Conservation (phyloP, 108 stramenopile species). For the Poteriospumella lacustris region DNA sequence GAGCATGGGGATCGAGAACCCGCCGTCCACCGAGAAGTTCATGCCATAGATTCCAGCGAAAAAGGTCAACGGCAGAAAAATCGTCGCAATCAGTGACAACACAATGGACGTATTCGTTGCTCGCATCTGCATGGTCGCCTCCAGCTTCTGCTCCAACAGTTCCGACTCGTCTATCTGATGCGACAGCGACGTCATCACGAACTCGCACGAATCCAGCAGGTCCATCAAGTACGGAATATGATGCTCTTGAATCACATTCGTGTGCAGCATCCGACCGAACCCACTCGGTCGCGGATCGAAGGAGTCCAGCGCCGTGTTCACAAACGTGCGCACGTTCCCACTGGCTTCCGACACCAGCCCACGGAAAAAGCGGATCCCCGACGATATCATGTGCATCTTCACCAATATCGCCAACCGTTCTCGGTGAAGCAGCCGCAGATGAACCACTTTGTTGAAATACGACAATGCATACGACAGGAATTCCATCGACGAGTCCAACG, state of each 20-base stretch:
- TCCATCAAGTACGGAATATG: not conserved
- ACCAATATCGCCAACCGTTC: not conserved
- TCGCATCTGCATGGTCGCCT: not conserved
- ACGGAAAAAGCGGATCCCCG: not conserved
- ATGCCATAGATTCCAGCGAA: slow-evolving; percentile 27
- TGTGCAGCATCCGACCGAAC: not conserved
- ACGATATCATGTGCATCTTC: not conserved
- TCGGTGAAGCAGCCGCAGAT: not conserved
- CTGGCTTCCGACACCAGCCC: not conserved
- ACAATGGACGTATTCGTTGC: not conserved
- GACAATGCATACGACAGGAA: not conserved
- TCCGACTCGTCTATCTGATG: not conserved
- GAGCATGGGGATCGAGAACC: not conserved
- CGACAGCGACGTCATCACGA: not conserved
- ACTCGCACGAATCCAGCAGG: not conserved
- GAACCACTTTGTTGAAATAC: not conserved
- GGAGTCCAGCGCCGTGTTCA: no score
- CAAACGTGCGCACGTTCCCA: not conserved
- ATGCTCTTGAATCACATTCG: not conserved
- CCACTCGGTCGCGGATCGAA: not conserved
- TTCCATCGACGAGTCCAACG: not conserved
- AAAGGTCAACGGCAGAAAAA: slow-evolving; percentile 24
- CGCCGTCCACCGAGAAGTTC: slow-evolving; percentile 19
- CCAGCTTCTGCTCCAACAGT: not conserved
- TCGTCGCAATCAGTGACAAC: slow-evolving; percentile 20